These are phyloP conservation scores for Spencermartinsiella ligniputridi DNA, from an alignment of 1,139 yeast species.

Conservation along the genomic window DNA sequence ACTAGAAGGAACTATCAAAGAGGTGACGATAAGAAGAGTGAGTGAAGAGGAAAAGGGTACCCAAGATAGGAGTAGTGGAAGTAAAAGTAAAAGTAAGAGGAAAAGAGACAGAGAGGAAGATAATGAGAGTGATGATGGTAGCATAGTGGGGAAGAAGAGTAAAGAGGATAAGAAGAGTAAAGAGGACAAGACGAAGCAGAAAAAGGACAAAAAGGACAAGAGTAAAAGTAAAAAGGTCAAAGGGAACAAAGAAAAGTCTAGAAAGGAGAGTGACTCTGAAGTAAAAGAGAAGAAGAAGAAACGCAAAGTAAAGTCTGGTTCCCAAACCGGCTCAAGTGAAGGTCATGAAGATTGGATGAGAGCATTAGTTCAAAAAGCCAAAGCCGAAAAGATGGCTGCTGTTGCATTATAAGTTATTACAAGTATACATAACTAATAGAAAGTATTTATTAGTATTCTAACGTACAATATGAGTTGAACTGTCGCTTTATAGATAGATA, in stretches of 20 bases:
- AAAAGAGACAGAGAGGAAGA: constrained; percentile 27
- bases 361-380: not conserved
- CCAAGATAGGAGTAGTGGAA: constrained; percentile 22
- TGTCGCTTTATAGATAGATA: no score
- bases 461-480: no score
- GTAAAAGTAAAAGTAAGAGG: constrained; percentile 25
- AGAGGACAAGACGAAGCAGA: constrained; percentile 5
- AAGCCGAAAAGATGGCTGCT: constrained; percentile 1
- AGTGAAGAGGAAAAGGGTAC: constrained; percentile 19
- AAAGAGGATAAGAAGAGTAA: constrained; percentile 6
- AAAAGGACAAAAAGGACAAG: constrained; percentile 9
- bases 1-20: constrained; percentile 68
- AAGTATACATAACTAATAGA: no score
- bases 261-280: no score
- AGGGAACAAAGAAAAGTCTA: no score
- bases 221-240: constrained; percentile 7
- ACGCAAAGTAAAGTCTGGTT: no score
- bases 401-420: constrained; percentile 9
- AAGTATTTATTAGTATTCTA: no score
- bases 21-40: constrained; percentile 23
- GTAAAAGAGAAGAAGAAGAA: no score
- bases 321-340: not conserved
- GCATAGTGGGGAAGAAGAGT: constrained; percentile 25
- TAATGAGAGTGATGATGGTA: constrained; percentile 25
- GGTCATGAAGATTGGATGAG: not conserved